Conservation (phyloP, 1,139 yeast genomes). For the Taiozyma sp. region DNA sequence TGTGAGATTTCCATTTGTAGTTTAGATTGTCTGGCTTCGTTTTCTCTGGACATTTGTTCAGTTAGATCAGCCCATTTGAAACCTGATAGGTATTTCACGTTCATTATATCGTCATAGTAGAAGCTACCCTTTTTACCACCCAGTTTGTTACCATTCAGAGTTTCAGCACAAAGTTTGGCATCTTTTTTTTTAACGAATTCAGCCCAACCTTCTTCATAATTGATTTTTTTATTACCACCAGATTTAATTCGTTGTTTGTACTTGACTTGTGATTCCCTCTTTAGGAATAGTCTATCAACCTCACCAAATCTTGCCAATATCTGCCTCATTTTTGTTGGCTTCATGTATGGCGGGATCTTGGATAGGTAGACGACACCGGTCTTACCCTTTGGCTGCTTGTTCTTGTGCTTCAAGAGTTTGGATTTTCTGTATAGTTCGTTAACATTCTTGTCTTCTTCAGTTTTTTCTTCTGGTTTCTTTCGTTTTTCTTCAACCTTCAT, state of each 20-base stretch:
- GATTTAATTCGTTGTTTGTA: slow-evolving; percentile 67
- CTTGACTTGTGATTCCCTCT: slow-evolving; percentile 72
- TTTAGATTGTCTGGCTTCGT: slow-evolving; percentile 83
- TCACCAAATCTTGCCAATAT: slow-evolving; percentile 78
- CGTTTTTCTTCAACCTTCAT: slow-evolving; percentile 1
- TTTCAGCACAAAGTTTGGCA: slow-evolving; percentile 83
- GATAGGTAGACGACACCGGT: slow-evolving; percentile 93
- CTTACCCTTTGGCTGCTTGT: slow-evolving; percentile 50
- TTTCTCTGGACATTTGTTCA: slow-evolving; percentile 88
- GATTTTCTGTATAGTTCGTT: slow-evolving; percentile 30
- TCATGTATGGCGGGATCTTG: slow-evolving; percentile 94
- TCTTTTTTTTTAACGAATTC: slow-evolving; percentile 79
- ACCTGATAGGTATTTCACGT: slow-evolving; percentile 81
- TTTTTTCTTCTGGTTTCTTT: slow-evolving; percentile 2
- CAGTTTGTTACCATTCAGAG: slow-evolving; percentile 80
- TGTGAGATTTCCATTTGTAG: slow-evolving; percentile 84
- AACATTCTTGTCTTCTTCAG: slow-evolving; percentile 21
- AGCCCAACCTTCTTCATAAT: slow-evolving; percentile 95
- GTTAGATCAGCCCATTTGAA: slow-evolving; percentile 96
- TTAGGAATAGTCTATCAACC: slow-evolving; percentile 76
- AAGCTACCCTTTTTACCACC: slow-evolving; percentile 94
- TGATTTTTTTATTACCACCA: slow-evolving; percentile 92
- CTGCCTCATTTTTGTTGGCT: slow-evolving; percentile 84
- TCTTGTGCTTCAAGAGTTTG: slow-evolving; percentile 51
- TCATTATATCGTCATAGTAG: slow-evolving; percentile 90